phyloP scores from a whole-genome alignment of 192 early-diverging fungal species.

The Coemansia sp. region DNA sequence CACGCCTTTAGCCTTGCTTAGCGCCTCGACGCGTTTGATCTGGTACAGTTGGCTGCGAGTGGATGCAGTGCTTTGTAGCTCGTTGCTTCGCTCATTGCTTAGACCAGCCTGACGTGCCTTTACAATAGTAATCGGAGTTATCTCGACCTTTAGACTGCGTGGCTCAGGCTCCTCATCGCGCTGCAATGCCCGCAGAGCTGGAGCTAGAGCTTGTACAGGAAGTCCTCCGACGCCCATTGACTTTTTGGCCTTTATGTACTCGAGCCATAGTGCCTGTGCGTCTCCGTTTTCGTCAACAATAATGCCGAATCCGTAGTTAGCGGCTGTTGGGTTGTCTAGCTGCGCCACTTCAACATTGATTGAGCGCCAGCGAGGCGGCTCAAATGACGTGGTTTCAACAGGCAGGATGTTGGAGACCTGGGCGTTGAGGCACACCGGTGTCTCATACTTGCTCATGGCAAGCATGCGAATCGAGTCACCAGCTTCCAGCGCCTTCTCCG shows the following conservation, averaged over 20 bases:
- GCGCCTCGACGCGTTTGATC: constrained; percentile 61
- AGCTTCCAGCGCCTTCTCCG: constrained; percentile 60
- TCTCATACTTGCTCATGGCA: constrained; percentile 59
- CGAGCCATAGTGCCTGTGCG: constrained; percentile 42
- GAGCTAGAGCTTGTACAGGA: constrained; percentile 54
- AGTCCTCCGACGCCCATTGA: constrained; percentile 58
- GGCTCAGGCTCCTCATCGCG: constrained; percentile 57
- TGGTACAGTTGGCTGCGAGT: constrained; percentile 63
- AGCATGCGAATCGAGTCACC: constrained; percentile 66
- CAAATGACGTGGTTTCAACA: constrained; percentile 47
- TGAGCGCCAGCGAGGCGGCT: constrained; percentile 39
- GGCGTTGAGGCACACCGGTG: constrained; percentile 64
- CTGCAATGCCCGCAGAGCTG: constrained; percentile 58
- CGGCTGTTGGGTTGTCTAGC: constrained; percentile 35
- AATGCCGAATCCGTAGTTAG: constrained; percentile 36
- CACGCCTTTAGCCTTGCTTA: constrained; percentile 58
- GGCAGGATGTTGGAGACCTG: constrained; percentile 63
- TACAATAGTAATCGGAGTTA: constrained; percentile 63
- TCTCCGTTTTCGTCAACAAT: constrained; percentile 40
- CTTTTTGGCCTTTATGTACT: constrained; percentile 46
- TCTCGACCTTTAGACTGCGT: constrained; percentile 64
- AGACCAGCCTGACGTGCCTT: constrained; percentile 66
- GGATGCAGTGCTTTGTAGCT: constrained; percentile 58
- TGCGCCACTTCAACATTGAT: constrained; percentile 44
- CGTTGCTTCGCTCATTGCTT: constrained; percentile 60